Conservation (phyloP, 2,329 filamentous ascomycete species). For the Claviceps arundinis region DNA sequence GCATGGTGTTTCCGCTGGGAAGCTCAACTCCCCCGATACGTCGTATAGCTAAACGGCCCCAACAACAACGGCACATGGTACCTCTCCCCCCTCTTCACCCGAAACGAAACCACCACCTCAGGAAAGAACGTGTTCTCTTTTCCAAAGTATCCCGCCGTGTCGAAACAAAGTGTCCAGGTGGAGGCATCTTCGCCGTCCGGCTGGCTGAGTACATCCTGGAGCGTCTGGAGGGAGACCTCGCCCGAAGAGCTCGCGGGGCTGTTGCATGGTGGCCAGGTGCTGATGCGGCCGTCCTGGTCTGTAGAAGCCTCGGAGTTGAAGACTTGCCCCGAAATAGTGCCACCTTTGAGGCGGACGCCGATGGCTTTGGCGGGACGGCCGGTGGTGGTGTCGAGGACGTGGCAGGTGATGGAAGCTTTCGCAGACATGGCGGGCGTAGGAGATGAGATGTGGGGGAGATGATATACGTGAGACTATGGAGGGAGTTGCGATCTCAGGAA, state of each 20-base stretch:
- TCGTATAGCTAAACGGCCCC: slow-evolving; percentile 69
- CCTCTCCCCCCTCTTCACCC: slow-evolving; percentile 44
- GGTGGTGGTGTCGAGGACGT: slow-evolving; percentile 70
- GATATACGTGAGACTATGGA: background rate
- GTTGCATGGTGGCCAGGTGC: slow-evolving; percentile 51
- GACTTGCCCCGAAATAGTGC: slow-evolving; percentile 10
- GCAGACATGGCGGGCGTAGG: slow-evolving; percentile 3
- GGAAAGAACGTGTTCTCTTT: slow-evolving; percentile 48
- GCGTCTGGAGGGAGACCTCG: slow-evolving; percentile 44
- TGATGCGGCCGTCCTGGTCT: slow-evolving; percentile 64
- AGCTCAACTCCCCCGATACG: slow-evolving; percentile 60
- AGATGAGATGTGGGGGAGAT: background rate
- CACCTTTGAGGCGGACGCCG: slow-evolving; percentile 46
- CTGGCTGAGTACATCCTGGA: slow-evolving; percentile 40
- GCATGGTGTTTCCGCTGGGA: no score
- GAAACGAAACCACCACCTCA: slow-evolving; percentile 41
- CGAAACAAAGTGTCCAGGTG: slow-evolving; percentile 58
- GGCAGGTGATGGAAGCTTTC: slow-evolving; percentile 67
- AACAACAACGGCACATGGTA: slow-evolving; percentile 71
- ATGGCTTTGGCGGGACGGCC: slow-evolving; percentile 56
- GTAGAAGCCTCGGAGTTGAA: slow-evolving; percentile 50
- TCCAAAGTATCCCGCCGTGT: slow-evolving; percentile 60
- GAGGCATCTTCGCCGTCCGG: slow-evolving; percentile 27
- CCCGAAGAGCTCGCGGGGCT: slow-evolving; percentile 35
- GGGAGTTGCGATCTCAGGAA: background rate